Base-by-base conservation (phyloP, 352 stramenopile species). In the Pelagophyceae sp. region DNA sequence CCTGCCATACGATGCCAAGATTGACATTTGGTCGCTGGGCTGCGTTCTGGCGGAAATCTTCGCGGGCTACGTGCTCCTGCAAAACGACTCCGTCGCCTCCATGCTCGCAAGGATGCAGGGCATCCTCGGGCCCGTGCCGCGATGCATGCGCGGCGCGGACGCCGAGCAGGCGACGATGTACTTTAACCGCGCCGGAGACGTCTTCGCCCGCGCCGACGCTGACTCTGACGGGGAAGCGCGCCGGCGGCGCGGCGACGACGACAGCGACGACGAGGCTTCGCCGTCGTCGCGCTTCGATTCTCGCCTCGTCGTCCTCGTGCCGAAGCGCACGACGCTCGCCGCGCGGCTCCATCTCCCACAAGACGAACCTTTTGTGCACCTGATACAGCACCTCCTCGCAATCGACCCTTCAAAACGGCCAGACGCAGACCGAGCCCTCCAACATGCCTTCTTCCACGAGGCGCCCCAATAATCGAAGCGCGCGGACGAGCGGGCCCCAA, bases 1-100 rank as follows among this genome's bases (percentile, higher is more conserved):
- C 38, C 83, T 95, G 19, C 83, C 83, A 5, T 96, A 96, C 81
- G 88, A 90, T 79, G 83, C 85, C 29, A 89, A 90, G 76, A 94
- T 97, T 78, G 92, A 97, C 81, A 84, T 96, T 11, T 97, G 91
- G 92, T 93, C 86, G 25, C 82, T 96, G 25, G 92, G 90, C n/a
- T 94, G 88, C 81, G 88, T 95, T 19, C 76, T 95, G 3, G 87
- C 88, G 3, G 90, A 96, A 79, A 85, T 95, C 80, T 90, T 85
- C 75, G 92, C 86, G 11, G 87, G 88, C 32, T 82, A 92, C 75
- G 90, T 96, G 15, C 90, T 93, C 0, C 95, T 96, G 78, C 84
- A 94, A 79, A 94, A 93, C 81, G 87, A 92, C 77, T 90, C 85
- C 17, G 85, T 94, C 75, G 75, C 87, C 72, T 92, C 90, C 17